A percentile compares a stretch with the other conserved stretches of the same genome.
Evolutionary conservation across 148 eudicot genomes (phyloP).

Genomic region (Camellia sinensis): DNA sequence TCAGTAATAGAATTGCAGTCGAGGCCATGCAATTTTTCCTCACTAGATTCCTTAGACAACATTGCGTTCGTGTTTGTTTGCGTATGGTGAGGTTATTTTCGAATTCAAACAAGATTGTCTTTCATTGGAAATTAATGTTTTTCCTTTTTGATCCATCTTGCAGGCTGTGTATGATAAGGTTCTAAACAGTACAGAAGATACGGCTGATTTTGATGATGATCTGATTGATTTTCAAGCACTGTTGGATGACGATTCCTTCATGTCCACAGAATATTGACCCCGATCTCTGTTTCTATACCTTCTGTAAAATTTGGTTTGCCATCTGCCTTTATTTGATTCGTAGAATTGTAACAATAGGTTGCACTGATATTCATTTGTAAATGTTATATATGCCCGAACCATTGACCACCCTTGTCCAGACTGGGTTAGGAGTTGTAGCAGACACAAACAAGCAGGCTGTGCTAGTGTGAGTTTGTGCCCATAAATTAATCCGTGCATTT

Average conservation of each 20-base stretch:
- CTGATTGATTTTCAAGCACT: constrained; percentile 47
- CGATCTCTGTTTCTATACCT: background rate
- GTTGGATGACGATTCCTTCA: constrained; percentile 46
- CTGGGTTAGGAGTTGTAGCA: constrained; percentile 6
- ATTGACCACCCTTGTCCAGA: constrained; percentile 10
- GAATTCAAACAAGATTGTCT: background rate
- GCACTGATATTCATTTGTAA: constrained; percentile 14
- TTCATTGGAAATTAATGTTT: background rate
- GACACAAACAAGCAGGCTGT: background rate
- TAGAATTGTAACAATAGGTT: constrained; percentile 11
- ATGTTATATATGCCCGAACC: background rate
- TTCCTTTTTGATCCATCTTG: constrained; percentile 6
- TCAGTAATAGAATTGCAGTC: background rate
- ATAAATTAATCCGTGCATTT: no score
- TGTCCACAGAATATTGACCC: constrained; percentile 33
- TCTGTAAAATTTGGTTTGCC: constrained; percentile 5
- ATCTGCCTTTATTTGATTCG: constrained; percentile 6
- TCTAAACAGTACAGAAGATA: constrained; percentile 34
- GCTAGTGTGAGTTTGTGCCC: background rate
- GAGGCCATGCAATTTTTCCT: background rate
- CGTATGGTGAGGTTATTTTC: background rate
- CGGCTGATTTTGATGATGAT: constrained; percentile 39
- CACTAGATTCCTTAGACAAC: background rate
- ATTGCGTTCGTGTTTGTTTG: background rate
- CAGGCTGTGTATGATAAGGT: constrained; percentile 37